Conservation (phyloP, 192 early-diverging fungal species). For the Phycomyces blakesleeanus region DNA sequence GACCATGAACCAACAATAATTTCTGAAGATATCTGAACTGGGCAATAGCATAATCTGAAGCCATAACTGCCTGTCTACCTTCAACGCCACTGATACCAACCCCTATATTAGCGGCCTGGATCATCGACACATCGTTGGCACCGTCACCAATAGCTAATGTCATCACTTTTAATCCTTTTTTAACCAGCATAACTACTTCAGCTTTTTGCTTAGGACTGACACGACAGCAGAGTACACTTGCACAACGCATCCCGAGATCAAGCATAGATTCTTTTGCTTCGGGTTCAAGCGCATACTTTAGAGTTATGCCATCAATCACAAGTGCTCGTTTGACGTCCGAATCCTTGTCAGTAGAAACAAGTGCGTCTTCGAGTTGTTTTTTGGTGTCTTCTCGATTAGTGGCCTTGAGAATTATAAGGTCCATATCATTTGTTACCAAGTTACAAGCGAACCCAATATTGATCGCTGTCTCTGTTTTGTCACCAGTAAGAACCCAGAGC, state of each 20-base stretch:
- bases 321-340: constrained; percentile 48
- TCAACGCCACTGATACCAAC: constrained; percentile 94
- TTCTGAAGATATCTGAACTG: constrained; percentile 89
- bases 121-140: constrained; percentile 99
- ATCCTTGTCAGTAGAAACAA: constrained; percentile 39
- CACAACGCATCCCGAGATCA: constrained; percentile 73
- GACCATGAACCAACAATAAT: constrained; percentile 88
- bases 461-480: constrained; percentile 97
- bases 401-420: constrained; percentile 73
- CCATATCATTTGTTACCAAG: constrained; percentile 79
- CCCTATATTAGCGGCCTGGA: constrained; percentile 95
- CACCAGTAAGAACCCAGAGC: constrained; percentile 96
- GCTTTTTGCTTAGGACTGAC: constrained; percentile 97
- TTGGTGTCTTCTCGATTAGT: constrained; percentile 53
- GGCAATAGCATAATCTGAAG: constrained; percentile 88
- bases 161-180: constrained; percentile 77
- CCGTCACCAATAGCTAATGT: constrained; percentile 95
- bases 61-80: constrained; percentile 92
- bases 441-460: constrained; percentile 98
- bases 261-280: constrained; percentile 57
- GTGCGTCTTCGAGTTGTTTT: constrained; percentile 68
- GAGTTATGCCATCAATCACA: constrained; percentile 90
- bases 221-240: constrained; percentile 91
- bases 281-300: constrained; percentile 72
- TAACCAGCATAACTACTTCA: constrained; percentile 85